Evolutionary conservation across 768 basidiomycete genomes (phyloP).

Genomic region (Hydnum rufescens): DNA sequence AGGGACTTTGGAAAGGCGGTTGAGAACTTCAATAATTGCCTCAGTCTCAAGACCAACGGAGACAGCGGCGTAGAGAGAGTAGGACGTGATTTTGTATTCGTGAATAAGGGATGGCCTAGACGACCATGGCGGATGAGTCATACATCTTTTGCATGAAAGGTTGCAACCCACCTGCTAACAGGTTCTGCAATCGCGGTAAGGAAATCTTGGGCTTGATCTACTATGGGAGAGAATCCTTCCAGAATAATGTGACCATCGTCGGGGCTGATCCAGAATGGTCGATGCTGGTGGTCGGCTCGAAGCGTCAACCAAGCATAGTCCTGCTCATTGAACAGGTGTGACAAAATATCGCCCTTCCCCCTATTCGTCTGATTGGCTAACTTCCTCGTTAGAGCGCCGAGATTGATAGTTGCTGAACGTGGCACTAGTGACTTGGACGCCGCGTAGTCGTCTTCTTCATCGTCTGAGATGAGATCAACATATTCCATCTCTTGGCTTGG

Average conservation of each 20-base stretch:
- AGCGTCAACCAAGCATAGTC: constrained; percentile 77
- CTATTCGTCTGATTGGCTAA: constrained; percentile 41
- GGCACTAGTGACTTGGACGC: constrained; percentile 27
- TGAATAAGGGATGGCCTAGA: constrained; percentile 95
- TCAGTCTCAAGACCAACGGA: constrained; percentile 95
- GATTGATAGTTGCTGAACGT: constrained; percentile 50
- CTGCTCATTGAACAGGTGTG: constrained; percentile 36
- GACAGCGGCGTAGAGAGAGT: constrained; percentile 95
- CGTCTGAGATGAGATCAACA: constrained; percentile 2
- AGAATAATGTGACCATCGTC: constrained; percentile 86
- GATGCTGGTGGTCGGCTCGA: constrained; percentile 76
- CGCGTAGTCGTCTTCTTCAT: constrained; percentile 1
- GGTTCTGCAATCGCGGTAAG: constrained; percentile 96
- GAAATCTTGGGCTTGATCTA: constrained; percentile 96
- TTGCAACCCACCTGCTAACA: constrained; percentile 68
- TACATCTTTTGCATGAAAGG: not conserved
- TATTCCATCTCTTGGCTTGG: constrained; percentile 1
- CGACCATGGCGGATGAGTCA: not conserved
- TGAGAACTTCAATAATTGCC: constrained; percentile 92
- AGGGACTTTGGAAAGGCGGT: constrained; percentile 77
- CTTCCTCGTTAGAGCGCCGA: constrained; percentile 65
- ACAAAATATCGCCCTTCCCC: constrained; percentile 17
- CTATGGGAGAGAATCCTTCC: constrained; percentile 93
- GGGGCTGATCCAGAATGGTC: constrained; percentile 93
- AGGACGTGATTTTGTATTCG: constrained; percentile 96